Conservation (phyloP, 441 rosid species). For the Codiaeum variegatum region DNA sequence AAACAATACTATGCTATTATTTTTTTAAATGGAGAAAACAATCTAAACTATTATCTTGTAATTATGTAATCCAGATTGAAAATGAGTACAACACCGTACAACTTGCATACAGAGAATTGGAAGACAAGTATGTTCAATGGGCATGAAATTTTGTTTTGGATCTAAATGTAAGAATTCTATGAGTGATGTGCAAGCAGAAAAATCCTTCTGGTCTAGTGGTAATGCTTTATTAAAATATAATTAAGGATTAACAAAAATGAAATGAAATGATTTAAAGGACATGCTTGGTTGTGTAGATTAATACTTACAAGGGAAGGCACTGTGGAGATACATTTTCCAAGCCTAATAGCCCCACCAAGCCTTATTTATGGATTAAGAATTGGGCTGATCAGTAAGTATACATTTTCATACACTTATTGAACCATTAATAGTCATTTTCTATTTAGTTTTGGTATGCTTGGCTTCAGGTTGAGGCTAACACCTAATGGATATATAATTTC, state of each 20-base stretch:
- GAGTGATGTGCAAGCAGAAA: slow-evolving; percentile 96
- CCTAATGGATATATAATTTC: slow-evolving; percentile 10
- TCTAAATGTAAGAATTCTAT: slow-evolving; percentile 59
- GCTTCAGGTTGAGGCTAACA: neutral
- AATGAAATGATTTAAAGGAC: neutral
- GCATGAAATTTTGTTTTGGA: slow-evolving; percentile 61
- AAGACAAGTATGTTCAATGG: slow-evolving; percentile 73
- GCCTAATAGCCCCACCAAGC: slow-evolving; percentile 71
- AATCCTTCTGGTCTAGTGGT: slow-evolving; percentile 89
- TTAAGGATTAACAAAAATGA: too few relatives aligned
- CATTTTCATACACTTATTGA: neutral
- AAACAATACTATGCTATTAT: too few relatives aligned
- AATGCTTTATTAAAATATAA: slow-evolving; percentile 17
- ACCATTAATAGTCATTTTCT: neutral
- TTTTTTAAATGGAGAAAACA: neutral
- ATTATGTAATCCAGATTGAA: slow-evolving; percentile 59
- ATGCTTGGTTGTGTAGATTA: slow-evolving; percentile 44
- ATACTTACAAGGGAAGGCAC: slow-evolving; percentile 89
- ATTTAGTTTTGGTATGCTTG: neutral
- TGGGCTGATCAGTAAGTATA: slow-evolving; percentile 85
- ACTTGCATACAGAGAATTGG: slow-evolving; percentile 60
- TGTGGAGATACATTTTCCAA: slow-evolving; percentile 90
- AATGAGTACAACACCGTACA: slow-evolving; percentile 91
- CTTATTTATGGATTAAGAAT: slow-evolving; percentile 84
- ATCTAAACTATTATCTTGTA: neutral